Conservation (phyloP, 192 early-diverging fungal species). For the Pecoramyces ruminantium region DNA sequence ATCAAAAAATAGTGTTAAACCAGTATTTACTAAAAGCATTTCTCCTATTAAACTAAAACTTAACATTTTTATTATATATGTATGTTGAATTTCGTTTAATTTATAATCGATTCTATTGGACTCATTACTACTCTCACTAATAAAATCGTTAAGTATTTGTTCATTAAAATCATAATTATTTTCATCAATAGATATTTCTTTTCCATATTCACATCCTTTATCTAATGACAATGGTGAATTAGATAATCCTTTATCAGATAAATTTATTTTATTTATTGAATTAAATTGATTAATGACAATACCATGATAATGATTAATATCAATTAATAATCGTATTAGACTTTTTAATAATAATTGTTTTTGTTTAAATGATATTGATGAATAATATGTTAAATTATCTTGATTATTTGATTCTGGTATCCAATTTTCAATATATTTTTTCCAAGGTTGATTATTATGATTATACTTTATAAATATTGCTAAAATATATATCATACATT, state of each 20-base stretch:
- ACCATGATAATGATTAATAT: neutral
- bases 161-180: neutral
- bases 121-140: neutral
- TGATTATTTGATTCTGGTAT: neutral
- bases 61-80: neutral
- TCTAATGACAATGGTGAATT: neutral
- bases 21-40: neutral
- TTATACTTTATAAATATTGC: neutral
- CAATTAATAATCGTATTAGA: neutral
- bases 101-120: neutral
- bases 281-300: neutral
- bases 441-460: neutral
- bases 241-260: neutral
- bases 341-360: neutral
- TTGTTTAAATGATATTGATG: neutral
- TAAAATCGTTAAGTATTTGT: no score
- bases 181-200: no score
- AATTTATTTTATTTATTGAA: neutral
- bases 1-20: neutral
- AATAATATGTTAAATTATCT: neutral
- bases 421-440: neutral
- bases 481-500: neutral
- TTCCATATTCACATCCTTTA: no score
- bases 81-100: neutral
- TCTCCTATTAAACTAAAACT: neutral